Conservation (phyloP, 208 protist genomes). For the Crithidia brevicula region DNA sequence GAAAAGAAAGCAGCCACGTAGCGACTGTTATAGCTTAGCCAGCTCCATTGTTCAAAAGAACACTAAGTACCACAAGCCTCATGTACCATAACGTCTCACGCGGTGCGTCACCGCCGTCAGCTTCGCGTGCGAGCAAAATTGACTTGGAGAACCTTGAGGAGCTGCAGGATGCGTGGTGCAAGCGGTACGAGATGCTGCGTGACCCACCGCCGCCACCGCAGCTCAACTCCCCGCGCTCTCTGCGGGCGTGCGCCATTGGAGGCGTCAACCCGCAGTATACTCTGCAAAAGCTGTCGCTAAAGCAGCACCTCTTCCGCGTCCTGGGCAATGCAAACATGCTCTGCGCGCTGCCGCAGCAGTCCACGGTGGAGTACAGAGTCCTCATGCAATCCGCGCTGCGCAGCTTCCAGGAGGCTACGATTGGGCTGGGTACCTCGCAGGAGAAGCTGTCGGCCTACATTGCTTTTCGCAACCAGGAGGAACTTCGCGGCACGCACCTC, state of each 20-base stretch:
- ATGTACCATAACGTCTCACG: constrained; percentile 29
- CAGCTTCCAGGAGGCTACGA: constrained; percentile 45
- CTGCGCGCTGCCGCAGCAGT: constrained; percentile 13
- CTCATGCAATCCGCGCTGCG: constrained; percentile 48
- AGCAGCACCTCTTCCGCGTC: constrained; percentile 52
- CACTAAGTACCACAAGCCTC: too few relatives aligned
- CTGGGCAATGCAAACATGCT: constrained; percentile 34
- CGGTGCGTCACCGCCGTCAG: constrained; percentile 12
- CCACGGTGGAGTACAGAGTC: constrained; percentile 19
- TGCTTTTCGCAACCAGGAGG: constrained; percentile 47
- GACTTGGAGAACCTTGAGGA: constrained; percentile 60
- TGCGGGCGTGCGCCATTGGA: constrained; percentile 42
- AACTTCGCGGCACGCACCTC: constrained; percentile 35
- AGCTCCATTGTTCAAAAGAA: too few relatives aligned
- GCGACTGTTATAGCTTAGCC: too few relatives aligned
- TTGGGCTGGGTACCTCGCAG: constrained; percentile 58
- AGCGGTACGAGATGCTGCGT: constrained; percentile 33
- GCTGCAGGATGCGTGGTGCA: constrained; percentile 63
- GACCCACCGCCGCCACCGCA: constrained; percentile 41
- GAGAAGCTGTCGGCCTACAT: constrained; percentile 70
- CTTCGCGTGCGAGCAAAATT: constrained; percentile 14
- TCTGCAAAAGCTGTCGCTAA: constrained; percentile 56
- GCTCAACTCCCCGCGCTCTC: constrained; percentile 70
- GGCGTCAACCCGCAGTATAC: constrained; percentile 29
- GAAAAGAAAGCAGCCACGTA: too few relatives aligned